Base-by-base conservation (phyloP, 768 basidiomycete genomes). In the Daedalea quercina region DNA sequence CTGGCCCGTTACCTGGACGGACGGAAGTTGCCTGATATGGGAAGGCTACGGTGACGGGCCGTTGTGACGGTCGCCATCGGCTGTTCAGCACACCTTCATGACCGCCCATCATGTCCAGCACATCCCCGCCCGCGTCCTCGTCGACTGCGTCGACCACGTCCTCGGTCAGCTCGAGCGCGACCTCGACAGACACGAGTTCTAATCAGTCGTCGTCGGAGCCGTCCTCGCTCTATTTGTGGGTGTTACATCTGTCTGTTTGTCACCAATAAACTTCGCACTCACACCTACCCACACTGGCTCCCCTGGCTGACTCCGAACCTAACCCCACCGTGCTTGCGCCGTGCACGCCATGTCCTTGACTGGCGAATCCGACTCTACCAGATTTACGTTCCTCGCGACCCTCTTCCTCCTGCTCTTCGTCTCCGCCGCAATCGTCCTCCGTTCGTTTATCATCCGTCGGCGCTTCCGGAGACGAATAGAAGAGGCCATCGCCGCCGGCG, bases 371-470 rank as follows among this genome's bases (percentile, higher is more conserved):
- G 17, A 40, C n/a, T 44, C 44, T 31, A 45, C 44, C 44, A 85
- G 82, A 24, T 80, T 84, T 66, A 87, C 85, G 3, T 88, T 87
- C 60, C 77, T 87, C 34, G 83, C 85, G 22, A 87, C 85, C 3
- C 76, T 88, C 23, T 73, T 85, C 57, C 71, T 87, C 42, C 78
- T 88, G 55, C 73, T 88, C 17, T 70, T 79, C 41, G 76, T 87
- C 48, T 86, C 84, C 9, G 78, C 73, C 40, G 76, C 77, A 6
- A 81, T 88, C 57, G 75, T 87, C 50, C 68, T 82, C 44, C 78
- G 87, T 42, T 83, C 85, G 1, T 79, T 79, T 57, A 59, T 85
- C 53, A 60, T 83, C 17, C 79, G 85, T 19, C 70, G 82, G 15
- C 77, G 81, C 20, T 80, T 78, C 65, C 78, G 76, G 13, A 74